Conservation (phyloP, 768 basidiomycete genomes). For the Trametes gibbosa region DNA sequence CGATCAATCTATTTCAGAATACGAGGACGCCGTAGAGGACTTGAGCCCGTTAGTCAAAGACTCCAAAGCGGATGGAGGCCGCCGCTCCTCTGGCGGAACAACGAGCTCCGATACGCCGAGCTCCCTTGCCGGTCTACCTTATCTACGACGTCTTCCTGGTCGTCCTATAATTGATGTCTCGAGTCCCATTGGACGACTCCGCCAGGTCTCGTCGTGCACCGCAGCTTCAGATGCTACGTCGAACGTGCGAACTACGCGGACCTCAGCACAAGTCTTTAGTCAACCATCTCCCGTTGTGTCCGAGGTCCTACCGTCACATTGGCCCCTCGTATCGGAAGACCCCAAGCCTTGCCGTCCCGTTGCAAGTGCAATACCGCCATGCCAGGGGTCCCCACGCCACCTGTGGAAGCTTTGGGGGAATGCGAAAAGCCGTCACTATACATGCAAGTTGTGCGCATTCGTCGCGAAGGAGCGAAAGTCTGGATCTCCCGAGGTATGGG, state of each 20-base stretch:
- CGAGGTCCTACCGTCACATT: not conserved
- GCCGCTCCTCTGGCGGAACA: slow-evolving; percentile 2
- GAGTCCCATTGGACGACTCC: not conserved
- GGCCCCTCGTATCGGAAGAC: slow-evolving; percentile 1
- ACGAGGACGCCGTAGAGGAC: slow-evolving; percentile 7
- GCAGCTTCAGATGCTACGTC: not conserved
- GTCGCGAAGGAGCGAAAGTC: slow-evolving; percentile 14
- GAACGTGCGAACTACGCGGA: not conserved
- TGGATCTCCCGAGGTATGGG: slow-evolving; percentile 6
- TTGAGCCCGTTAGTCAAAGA: not conserved
- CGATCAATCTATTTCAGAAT: not conserved
- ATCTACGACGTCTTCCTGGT: not conserved
- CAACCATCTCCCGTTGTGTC: not conserved
- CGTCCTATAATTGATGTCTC: not conserved
- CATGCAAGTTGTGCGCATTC: slow-evolving; percentile 3
- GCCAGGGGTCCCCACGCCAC: not conserved
- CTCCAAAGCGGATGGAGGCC: not conserved
- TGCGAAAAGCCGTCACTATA: slow-evolving; percentile 8
- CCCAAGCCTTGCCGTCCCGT: slow-evolving; percentile 16
- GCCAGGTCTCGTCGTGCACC: not conserved
- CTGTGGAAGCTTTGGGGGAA: slow-evolving; percentile 10
- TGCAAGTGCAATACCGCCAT: not conserved
- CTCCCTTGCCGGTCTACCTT: not conserved
- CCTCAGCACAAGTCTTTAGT: not conserved
- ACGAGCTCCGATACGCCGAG: not conserved